Base-by-base conservation (phyloP, 1,284 basidiomycete genomes). In the Anthracocystis walkeri region DNA sequence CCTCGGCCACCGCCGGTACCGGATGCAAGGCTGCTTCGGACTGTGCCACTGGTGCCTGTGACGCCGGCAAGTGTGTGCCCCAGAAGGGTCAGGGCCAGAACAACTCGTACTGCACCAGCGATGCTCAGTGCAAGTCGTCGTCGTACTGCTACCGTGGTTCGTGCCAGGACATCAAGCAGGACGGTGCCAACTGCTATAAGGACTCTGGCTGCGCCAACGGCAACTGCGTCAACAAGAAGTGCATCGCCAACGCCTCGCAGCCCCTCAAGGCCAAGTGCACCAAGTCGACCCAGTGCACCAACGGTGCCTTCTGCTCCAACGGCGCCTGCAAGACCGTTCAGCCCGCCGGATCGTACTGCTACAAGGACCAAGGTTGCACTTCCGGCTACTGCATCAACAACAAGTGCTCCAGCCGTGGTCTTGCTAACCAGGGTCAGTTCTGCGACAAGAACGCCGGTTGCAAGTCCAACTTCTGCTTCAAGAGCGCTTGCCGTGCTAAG, bases 361-460 rank as follows among this genome's bases (percentile, higher is more conserved):
- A 74, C 71, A 68, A 68, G 65, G 40, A 60, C 59, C 51, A 61
- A 55, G 68, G 63, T n/a, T 77, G 74, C 59, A 54, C 56, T 33
- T 56, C 38, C 14, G 51, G 56, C 18, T 29, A 50, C 57, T 77
- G 74, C 65, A 49, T 35, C 21, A 59, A 58, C 57, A 65, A 68
- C 68, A 54, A 42, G 48, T 75, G 73, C 61, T 49, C 59, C 8
- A 14, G 35, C 20, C 18, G 29, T n/a, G 64, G 59, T 56, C 59
- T 62, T 38, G 52, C 46, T 23, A 49, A 52, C 23, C 41, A 55
- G 23, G 44, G 44, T 12, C 55, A 62, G 55, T 31, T 11, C 31
- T 72, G 69, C 52, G 8, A 25, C 2, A n/a, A 33, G 20, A 45
- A 62, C 64, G 42, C 54, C 56, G 35, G 33, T 12, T 72, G 69